Evolutionary conservation across 345 rosid species (phyloP).

Genomic region (Melaleuca alternifolia): DNA sequence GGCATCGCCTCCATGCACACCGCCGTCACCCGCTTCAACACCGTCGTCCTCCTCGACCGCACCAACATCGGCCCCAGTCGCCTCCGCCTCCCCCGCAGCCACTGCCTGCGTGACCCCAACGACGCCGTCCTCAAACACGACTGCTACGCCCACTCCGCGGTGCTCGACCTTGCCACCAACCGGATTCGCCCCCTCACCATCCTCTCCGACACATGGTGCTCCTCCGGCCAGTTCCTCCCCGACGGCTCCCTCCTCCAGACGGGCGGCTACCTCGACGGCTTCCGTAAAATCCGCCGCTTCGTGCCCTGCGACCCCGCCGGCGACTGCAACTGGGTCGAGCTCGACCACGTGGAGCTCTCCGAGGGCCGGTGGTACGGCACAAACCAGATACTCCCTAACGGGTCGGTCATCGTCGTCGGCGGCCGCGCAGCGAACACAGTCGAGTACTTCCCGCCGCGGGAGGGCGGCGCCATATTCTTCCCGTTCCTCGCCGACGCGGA

Average conservation of each 20-base stretch:
- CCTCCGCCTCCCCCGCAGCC: constrained; percentile 38
- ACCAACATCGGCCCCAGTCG: constrained; percentile 80
- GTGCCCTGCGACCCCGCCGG: constrained; percentile 33
- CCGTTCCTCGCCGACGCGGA: constrained; percentile 58
- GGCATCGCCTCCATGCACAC: constrained; percentile 97
- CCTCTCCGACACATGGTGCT: constrained; percentile 75
- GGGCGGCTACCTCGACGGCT: constrained; percentile 57
- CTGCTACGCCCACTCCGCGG: constrained; percentile 70
- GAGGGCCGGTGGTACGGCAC: constrained; percentile 65
- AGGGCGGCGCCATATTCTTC: constrained; percentile 44
- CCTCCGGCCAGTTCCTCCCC: constrained; percentile 61
- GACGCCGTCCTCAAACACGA: constrained; percentile 51
- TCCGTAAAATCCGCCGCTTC: constrained; percentile 45
- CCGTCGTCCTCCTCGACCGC: constrained; percentile 77
- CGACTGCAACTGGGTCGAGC: constrained; percentile 64
- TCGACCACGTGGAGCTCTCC: constrained; percentile 24
- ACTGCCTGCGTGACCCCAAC: constrained; percentile 44
- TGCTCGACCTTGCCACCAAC: constrained; percentile 37
- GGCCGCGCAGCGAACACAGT: constrained; percentile 52
- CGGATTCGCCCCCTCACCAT: constrained; percentile 50
- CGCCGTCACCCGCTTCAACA: constrained; percentile 90
- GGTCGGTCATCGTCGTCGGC: constrained; percentile 60
- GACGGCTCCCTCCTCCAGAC: constrained; percentile 70
- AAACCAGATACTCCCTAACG: constrained; percentile 65
- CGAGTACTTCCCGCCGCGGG: constrained; percentile 55